phyloP scores from a whole-genome alignment of 1,139 yeast genomes.

The Taphrina wiesneri region DNA sequence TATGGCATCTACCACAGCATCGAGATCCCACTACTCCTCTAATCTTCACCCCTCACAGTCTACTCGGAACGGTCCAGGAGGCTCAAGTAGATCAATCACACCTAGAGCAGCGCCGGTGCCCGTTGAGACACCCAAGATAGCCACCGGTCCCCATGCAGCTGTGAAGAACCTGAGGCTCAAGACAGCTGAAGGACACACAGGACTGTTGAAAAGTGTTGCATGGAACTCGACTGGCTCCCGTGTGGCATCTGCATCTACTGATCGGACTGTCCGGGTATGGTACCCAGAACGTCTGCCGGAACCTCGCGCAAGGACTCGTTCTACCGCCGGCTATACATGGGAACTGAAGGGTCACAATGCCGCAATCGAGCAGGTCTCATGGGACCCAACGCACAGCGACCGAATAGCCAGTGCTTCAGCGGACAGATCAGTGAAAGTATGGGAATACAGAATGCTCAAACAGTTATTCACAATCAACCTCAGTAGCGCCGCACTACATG shows the following conservation, averaged over 20 bases:
- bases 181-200: constrained; percentile 49
- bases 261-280: constrained; percentile 39
- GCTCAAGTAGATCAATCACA: constrained; percentile 1
- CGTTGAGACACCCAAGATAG: not conserved
- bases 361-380: constrained; percentile 37
- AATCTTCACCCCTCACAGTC: not conserved
- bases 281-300: constrained; percentile 39
- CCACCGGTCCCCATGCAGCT: constrained; percentile 30
- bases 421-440: constrained; percentile 38
- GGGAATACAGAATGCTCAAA: constrained; percentile 38
- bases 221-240: constrained; percentile 40
- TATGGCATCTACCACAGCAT: not conserved
- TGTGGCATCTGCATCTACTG: constrained; percentile 37
- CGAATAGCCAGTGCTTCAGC: constrained; percentile 38
- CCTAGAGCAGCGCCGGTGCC: constrained; percentile 4
- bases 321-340: constrained; percentile 37
- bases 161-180: constrained; percentile 16
- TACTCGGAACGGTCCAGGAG: not conserved
- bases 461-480: constrained; percentile 18
- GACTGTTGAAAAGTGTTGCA: constrained; percentile 36
- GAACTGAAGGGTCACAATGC: constrained; percentile 36
- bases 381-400: constrained; percentile 41
- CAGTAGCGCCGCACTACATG: constrained; percentile 24
- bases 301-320: constrained; percentile 3
- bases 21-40: constrained; percentile 14